Percentiles rank a stretch among this genome's conserved stretches.
These are phyloP conservation scores for Populus tremula DNA, from an alignment of 345 rosid genomes.

Conservation along the genomic window DNA sequence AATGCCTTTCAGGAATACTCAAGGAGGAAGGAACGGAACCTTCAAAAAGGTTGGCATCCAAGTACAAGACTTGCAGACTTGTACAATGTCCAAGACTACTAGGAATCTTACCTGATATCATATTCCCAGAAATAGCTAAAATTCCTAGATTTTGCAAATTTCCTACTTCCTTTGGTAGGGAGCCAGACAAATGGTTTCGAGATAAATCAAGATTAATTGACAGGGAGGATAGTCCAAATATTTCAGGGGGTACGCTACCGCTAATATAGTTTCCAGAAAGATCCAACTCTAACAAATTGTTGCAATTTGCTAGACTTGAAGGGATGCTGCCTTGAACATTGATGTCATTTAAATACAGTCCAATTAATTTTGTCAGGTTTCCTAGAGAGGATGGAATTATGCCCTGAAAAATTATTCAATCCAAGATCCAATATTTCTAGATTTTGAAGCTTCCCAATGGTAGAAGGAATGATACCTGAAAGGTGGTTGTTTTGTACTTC, in stretches of 20 bases:
- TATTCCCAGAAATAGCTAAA: background rate
- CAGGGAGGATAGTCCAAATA: background rate
- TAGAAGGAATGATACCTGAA: background rate
- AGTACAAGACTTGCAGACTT: background rate
- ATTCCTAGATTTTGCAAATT: background rate
- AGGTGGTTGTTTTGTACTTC: background rate
- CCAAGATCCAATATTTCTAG: background rate
- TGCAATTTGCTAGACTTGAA: constrained; percentile 1
- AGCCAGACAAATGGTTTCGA: background rate
- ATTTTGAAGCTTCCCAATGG: constrained; percentile 5
- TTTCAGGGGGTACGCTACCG: background rate
- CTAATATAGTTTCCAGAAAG: background rate
- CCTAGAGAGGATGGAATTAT: constrained; percentile 14
- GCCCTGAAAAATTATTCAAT: background rate
- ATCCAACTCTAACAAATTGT: background rate
- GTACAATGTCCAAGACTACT: background rate
- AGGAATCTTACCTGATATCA: constrained; percentile 6
- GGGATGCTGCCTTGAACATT: constrained; percentile 4
- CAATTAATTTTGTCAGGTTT: background rate
- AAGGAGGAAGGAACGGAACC: background rate
- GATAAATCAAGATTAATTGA: constrained; percentile 4
- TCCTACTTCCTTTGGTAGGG: background rate
- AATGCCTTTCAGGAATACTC: background rate
- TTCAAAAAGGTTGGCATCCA: background rate
- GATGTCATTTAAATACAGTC: background rate